Base-by-base conservation (phyloP, 108 stramenopile genomes). In the Pseudonitzschia pungens region DNA sequence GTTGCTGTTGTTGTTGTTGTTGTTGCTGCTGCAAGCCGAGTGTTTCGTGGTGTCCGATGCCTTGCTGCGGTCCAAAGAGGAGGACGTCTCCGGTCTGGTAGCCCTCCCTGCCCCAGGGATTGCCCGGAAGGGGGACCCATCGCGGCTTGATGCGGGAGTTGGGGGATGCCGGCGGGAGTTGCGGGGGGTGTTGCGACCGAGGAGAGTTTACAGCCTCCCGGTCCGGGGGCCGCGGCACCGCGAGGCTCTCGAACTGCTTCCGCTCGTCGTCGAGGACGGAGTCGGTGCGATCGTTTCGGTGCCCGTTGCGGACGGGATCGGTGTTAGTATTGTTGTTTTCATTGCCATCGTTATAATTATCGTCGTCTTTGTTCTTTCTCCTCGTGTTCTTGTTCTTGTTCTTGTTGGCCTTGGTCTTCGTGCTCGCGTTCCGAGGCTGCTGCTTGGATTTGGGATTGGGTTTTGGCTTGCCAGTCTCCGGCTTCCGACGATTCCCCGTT, bases 51-150 rank as follows among this genome's bases (percentile, higher is more conserved):
- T 81, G 72, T 1, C 64, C 77, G 12, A 78, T 68, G 24, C 77
- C 75, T n/a, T 36, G 4, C 48, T 69, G 54, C 42, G 79, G 56
- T 29, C 86, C 76, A 55, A 85, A 85, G 1, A 94, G 31, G 28
- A 91, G 77, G 45, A 89, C 77, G 70, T 94, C 92, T 0, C 84
- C 89, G 12, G 83, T 84, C 33, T 59, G 43, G 54, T 81, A 70
- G 7, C 87, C 89, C 33, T 75, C 53, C 24, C 71, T 56, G 4
- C 92, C 92, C 92, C 92, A 94, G 14, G 90, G 90, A 65, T 79
- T 65, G 75, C 89, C 83, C 9, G 57, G 68, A 40, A 81, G 83
- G 4, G 84, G 69, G 8, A 79, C 70, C 90, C 90, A 91, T 32
- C 26, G 16, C 18, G 55, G 50, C 44, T 77, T 77, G 54, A 69